Evolutionary conservation across 2,329 filamentous ascomycete genomes (phyloP).

Genomic region (Diaporthe eres): DNA sequence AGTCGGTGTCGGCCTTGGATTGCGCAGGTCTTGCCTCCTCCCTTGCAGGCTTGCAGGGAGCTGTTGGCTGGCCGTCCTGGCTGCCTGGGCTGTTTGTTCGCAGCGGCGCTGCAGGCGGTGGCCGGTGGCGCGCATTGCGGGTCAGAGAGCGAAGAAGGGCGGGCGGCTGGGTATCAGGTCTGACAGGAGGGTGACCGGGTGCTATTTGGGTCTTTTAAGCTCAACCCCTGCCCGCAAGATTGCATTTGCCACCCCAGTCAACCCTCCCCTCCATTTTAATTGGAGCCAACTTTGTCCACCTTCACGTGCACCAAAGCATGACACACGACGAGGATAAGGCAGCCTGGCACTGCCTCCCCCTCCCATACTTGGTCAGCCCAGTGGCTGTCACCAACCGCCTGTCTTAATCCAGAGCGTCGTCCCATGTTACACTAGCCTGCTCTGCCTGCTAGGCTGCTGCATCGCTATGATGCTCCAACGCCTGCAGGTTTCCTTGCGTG

Average conservation of each 20-base stretch:
- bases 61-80: conserved; percentile 37
- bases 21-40: background rate
- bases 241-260: conserved; percentile 43
- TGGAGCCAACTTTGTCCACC: conserved; percentile 42
- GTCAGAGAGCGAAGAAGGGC: conserved; percentile 51
- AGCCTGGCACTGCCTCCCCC: conserved; percentile 31
- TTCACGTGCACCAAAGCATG: conserved; percentile 27
- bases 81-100: conserved; percentile 43
- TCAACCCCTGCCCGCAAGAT: conserved; percentile 47
- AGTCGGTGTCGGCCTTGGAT: conserved; percentile 4
- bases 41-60: background rate
- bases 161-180: conserved; percentile 47
- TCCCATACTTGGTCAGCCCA: background rate
- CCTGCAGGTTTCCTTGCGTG: background rate
- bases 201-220: conserved; percentile 72
- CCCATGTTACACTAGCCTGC: background rate
- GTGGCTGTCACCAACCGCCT: conserved; percentile 9
- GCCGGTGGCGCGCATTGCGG: conserved; percentile 47
- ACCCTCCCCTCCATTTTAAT: conserved; percentile 45
- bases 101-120: conserved; percentile 13
- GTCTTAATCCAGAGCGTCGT: conserved; percentile 2
- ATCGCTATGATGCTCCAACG: background rate
- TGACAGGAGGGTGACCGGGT: conserved; percentile 61
- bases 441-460: background rate
- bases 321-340: background rate